Base-by-base conservation (phyloP, 176 grass and related monocot species). In the Ampelocalamus luodianensis region DNA sequence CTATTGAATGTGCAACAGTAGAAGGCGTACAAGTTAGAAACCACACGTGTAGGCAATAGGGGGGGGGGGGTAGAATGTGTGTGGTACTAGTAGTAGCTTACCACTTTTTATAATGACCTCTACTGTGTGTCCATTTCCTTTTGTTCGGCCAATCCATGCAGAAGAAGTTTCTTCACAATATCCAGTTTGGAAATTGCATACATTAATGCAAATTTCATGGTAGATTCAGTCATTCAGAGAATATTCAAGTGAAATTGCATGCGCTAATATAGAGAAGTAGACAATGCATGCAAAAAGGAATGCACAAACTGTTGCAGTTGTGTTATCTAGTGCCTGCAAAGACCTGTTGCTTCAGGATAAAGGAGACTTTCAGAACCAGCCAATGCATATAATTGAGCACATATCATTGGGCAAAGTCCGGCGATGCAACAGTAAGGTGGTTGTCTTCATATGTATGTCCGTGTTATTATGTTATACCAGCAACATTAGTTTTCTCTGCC, bases 1-100 rank as follows among this genome's bases (percentile, higher is more conserved):
- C 63, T 64, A 70, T 77, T 88, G 43, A 71, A 71, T 71, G 17
- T 3, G 72, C 44, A 83, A 56, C 80, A 65, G 65, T 44, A 55
- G 56, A 23, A 54, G 10, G 20, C 4, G 43, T 77, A 44, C 79
- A 12, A 24, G 24, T 53, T 23, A 10, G 24, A 43, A 58, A 53
- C 79, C 40, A 12, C 40, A 82, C 72, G 51, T 63, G 62, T 23
- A 39, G 40, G 26, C 51, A 40, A 42, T 3, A 58, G 16, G 39
- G 59, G 68, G 68, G 42, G 62, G 29, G 29, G 29, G 29, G 29
- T 23, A 37, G 44, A 78, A 36, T 50, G 48, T 10, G 17, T 27
- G 22, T 29, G 29, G 29, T 29, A 29, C 62, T 49, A 65, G 23
- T 58, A 40, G 10, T 49, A 75, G 56, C 62, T 79, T 56, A 53